Evolutionary conservation across 441 rosid species (phyloP).

Genomic region (Croton setiger): DNA sequence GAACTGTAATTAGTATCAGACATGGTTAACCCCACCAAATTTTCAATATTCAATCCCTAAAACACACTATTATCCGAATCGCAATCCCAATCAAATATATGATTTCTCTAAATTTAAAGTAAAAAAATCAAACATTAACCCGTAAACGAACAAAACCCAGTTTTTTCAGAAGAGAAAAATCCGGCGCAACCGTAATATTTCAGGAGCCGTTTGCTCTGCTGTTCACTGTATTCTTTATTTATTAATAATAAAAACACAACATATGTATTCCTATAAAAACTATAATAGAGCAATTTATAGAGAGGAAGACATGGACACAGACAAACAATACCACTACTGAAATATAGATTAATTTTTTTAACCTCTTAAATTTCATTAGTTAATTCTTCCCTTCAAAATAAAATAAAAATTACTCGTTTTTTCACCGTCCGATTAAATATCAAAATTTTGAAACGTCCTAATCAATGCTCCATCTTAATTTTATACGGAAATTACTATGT

Average conservation of each 20-base stretch:
- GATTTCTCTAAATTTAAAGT: not conserved
- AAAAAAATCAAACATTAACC: slow-evolving; percentile 4
- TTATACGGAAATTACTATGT: slow-evolving; percentile 13
- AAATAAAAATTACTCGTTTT: not conserved
- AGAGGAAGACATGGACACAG: not conserved
- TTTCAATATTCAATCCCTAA: not conserved
- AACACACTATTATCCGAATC: not conserved
- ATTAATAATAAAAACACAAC: slow-evolving; percentile 14
- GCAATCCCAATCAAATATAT: not conserved
- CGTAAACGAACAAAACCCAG: slow-evolving; percentile 18
- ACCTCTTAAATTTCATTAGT: not conserved
- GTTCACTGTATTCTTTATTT: not conserved
- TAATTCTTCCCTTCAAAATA: not conserved
- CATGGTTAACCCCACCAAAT: slow-evolving; percentile 43
- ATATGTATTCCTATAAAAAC: not conserved
- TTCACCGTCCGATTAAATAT: not conserved
- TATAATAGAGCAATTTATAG: slow-evolving; percentile 2
- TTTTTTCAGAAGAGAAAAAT: slow-evolving; percentile 12
- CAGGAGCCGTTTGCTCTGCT: slow-evolving; percentile 55
- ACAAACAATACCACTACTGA: slow-evolving; percentile 1
- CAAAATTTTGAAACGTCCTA: not conserved
- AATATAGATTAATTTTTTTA: no score
- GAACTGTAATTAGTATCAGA: slow-evolving; percentile 67
- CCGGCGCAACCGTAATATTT: slow-evolving; percentile 16
- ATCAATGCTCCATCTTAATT: not conserved